These are phyloP conservation scores for Phytophthora citricola DNA, from an alignment of 352 stramenopile species.

Conservation along the genomic window DNA sequence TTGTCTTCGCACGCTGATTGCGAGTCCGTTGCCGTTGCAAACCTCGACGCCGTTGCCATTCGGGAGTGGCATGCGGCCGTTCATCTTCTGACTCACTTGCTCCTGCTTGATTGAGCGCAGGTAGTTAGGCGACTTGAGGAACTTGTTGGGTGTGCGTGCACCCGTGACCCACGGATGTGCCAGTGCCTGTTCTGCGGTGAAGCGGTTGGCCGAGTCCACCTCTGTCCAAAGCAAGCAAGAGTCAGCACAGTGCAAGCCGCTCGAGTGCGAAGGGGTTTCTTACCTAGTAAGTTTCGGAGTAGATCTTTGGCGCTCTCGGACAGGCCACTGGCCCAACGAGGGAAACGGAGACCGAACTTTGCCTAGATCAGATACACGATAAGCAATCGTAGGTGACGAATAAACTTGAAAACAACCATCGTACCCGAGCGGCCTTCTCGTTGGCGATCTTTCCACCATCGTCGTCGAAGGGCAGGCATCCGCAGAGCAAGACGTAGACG, in stretches of 20 bases:
- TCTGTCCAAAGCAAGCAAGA: slow-evolving; percentile 43
- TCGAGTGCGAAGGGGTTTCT: background rate
- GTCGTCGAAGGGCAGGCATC: slow-evolving; percentile 98
- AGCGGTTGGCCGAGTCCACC: slow-evolving; percentile 80
- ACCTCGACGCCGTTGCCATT: slow-evolving; percentile 23
- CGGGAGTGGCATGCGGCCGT: slow-evolving; percentile 29
- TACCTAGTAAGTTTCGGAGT: slow-evolving; percentile 80
- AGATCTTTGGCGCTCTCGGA: slow-evolving; percentile 89
- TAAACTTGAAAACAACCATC: slow-evolving; percentile 1
- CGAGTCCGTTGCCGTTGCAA: slow-evolving; percentile 23
- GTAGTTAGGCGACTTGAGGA: slow-evolving; percentile 88
- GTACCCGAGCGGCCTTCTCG: slow-evolving; percentile 74
- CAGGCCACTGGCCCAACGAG: slow-evolving; percentile 91
- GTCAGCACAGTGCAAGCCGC: background rate
- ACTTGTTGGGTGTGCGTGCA: slow-evolving; percentile 87
- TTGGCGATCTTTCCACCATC: slow-evolving; percentile 91
- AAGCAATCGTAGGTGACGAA: slow-evolving; percentile 4
- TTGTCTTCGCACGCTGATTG: slow-evolving; percentile 66
- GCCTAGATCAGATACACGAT: slow-evolving; percentile 46
- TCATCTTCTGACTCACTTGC: slow-evolving; percentile 48
- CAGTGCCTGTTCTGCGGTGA: slow-evolving; percentile 82
- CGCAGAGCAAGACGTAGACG: slow-evolving; percentile 97
- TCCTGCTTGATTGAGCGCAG: slow-evolving; percentile 84
- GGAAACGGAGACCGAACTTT: slow-evolving; percentile 96
- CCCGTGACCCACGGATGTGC: slow-evolving; percentile 89